Conservation (phyloP, 805 yeast species). For the Schizosaccharomyces pombe region DNA sequence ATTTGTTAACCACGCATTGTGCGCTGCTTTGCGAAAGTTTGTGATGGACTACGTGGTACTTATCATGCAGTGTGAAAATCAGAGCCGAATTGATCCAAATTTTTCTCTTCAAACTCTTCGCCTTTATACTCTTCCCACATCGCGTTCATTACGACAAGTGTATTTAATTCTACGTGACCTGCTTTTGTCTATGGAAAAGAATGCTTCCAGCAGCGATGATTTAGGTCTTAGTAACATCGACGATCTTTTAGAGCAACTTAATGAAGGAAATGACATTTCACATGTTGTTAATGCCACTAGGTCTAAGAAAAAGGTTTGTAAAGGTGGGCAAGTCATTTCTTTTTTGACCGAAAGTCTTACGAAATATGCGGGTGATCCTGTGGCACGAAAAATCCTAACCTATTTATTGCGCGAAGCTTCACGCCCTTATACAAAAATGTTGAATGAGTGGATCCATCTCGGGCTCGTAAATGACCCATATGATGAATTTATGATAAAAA, state of each 20-base stretch:
- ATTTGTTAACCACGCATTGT: constrained; percentile 46
- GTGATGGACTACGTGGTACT: constrained; percentile 17
- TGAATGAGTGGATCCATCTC: constrained; percentile 53
- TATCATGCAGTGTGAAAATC: constrained; percentile 25
- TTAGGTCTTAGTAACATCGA: constrained; percentile 18
- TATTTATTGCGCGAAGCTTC: constrained; percentile 36
- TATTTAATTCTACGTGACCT: constrained; percentile 28
- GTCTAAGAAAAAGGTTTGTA: constrained; percentile 15
- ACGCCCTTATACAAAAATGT: constrained; percentile 35
- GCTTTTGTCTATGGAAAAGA: neutral
- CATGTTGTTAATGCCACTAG: constrained; percentile 7
- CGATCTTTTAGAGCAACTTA: constrained; percentile 22
- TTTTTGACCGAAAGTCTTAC: constrained; percentile 36
- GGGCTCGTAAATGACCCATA: constrained; percentile 61
- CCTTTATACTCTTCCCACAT: constrained; percentile 21
- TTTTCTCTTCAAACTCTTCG: constrained; percentile 41
- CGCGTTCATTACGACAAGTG: constrained; percentile 27
- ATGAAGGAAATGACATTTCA: constrained; percentile 9
- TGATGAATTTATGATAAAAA: constrained; percentile 57
- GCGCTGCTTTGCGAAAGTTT: constrained; percentile 30
- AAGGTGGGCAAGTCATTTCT: constrained; percentile 55
- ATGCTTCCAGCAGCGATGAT: constrained; percentile 13
- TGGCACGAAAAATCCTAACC: constrained; percentile 28
- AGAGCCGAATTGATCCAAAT: constrained; percentile 23
- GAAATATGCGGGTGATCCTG: constrained; percentile 40